Base-by-base conservation (phyloP, 441 rosid genomes). In the Gossypium lobatum region DNA sequence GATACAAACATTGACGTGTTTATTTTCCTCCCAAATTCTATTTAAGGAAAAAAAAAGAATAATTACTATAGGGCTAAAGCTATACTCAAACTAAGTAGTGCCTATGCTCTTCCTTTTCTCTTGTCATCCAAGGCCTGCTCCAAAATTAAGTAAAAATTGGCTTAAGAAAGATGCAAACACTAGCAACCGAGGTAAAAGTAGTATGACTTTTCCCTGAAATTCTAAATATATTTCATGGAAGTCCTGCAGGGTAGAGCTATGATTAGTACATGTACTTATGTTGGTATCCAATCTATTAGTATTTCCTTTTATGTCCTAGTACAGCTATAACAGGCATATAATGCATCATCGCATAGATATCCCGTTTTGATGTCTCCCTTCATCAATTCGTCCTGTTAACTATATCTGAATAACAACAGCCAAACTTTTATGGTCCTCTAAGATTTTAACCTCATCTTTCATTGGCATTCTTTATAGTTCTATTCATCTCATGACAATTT, bases 41-140 rank as follows among this genome's bases (percentile, higher is more conserved):
- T 28, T 58, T 25, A 58, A 13, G 34, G 31, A 76, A 21, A 42
- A 81, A 80, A 20, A 71, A 67, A 73, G 57, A 75, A 65, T 68
- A 52, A 16, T 68, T 6, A 28, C 61, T 68, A 52, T 68, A 16
- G 5, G 26, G 23, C 59, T 16, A 25, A 26, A 68, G 7, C 60
- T 68, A 68, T 28, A 25, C 42, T 52, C 21, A n/a, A 7, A 7
- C 16, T 23, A 48, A 7, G 3, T 23, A 48, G 37, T 17, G 45
- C 63, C 76, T 59, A 88, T 14, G 84, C 89, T 84, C 90, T 90
- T 74, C 85, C 86, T 76, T 91, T 89, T 73, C 88, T 90, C 82
- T 85, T 85, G 42, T 90, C 92, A 54, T 89, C 96, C 84, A 93
- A 71, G 13, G 89, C 91, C 98, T 93, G 93, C 64, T 57, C 75